Evolutionary conservation across 768 basidiomycete species (phyloP), one percentile per base, ranked within the genome.

Genomic region (Boletus patriciae): DNA sequence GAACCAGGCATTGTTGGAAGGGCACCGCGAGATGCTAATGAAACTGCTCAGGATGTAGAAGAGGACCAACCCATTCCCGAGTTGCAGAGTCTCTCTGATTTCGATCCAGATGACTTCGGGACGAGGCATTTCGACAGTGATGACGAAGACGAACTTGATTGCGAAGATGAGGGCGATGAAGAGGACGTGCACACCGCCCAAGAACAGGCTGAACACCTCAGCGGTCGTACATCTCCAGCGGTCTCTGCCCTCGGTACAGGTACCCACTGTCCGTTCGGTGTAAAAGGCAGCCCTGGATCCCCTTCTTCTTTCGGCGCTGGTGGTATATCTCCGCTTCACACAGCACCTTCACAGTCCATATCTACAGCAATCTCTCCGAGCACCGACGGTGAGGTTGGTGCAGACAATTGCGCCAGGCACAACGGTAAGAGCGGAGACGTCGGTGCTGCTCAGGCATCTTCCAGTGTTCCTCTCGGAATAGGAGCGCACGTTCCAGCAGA

Each of bases 141-240:
- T 36, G 61, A 66, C 46, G 66, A 64, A 48, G 69, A 63, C 33
- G 65, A 68, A 9, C 67, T 73, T 13, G 57, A 72, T 38, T 62
- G 62, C 42, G 74, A 73, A 42, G 67, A 69, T 10, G 74, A 71
- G 27, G 64, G 56, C 16, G 65, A 69, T 10, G 66, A 69, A 48
- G 63, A 55, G 21, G 63, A 68, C 8, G 59, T 56, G 29, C 67
- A 66, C 50, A 66, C 66, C 23, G 59, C 63, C 6, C 59, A 59
- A 36, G 67, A 10, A 31, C 31, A 31, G 31, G 31, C 31, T 31
- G 10, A 68, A 46, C 55, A 54, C 13, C 33, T 55, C n/a, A 70
- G 61, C 43, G 67, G 66, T 3, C 67, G 66, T 31, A 45, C 66
- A 44, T 68, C 67, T 44, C 68, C 67, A 19, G 66, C 63, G 3